Evolutionary conservation across 2,329 filamentous ascomycete genomes (phyloP).

Genomic region (Penicillium capsulatum): DNA sequence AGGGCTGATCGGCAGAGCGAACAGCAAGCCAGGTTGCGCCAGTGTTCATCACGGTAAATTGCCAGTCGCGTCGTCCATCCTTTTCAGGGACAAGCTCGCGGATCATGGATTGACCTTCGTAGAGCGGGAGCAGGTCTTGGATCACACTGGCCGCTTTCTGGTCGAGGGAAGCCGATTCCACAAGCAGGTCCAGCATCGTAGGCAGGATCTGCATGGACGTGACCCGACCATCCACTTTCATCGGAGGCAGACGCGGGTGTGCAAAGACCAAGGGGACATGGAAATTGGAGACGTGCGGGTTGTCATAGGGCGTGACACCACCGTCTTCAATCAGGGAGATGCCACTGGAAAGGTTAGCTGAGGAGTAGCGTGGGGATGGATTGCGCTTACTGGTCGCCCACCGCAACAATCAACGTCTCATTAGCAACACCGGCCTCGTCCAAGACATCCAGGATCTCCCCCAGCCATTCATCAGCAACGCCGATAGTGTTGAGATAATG

Average conservation of each 20-base stretch:
- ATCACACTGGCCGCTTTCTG: conserved; percentile 30
- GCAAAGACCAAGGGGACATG: conserved; percentile 22
- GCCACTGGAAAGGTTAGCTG: conserved; percentile 5
- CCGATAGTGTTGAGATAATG: conserved; percentile 21
- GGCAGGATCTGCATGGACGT: conserved; percentile 39
- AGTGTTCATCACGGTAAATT: conserved; percentile 34
- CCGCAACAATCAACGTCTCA: conserved; percentile 21
- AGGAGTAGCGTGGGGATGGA: not conserved
- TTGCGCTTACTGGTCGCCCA: conserved; percentile 22
- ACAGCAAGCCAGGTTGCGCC: conserved; percentile 53
- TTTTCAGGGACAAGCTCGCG: conserved; percentile 36
- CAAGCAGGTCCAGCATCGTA: conserved; percentile 45
- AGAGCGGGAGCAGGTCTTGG: conserved; percentile 41
- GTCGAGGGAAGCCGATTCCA: conserved; percentile 40
- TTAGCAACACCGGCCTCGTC: conserved; percentile 19
- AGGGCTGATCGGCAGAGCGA: conserved; percentile 71
- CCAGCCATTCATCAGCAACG: conserved; percentile 23
- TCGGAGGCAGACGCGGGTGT: conserved; percentile 20
- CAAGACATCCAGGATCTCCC: conserved; percentile 17
- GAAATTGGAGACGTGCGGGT: conserved; percentile 21
- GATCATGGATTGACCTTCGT: conserved; percentile 48
- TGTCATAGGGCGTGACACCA: conserved; percentile 20
- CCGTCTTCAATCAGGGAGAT: conserved; percentile 20
- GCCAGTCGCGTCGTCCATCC: conserved; percentile 35
- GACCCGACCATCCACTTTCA: conserved; percentile 19